Conservation (phyloP, 1,139 yeast species). For the Sugiyamaella pinicola region DNA sequence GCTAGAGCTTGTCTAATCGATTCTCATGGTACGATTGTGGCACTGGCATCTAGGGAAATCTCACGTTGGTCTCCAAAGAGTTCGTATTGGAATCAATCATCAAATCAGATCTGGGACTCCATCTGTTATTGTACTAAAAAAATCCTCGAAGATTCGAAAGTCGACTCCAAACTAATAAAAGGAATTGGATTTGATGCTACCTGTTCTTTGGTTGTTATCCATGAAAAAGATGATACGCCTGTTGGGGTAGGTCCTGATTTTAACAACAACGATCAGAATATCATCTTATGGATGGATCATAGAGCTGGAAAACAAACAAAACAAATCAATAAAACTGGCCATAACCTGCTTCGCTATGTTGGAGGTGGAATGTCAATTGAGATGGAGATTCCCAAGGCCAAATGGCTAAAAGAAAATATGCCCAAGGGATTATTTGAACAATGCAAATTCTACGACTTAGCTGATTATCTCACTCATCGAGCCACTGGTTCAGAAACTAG, state of each 20-base stretch:
- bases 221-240: conserved; percentile 66
- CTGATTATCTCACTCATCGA: conserved; percentile 86
- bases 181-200: conserved; percentile 98
- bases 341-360: conserved; percentile 80
- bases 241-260: conserved; percentile 94
- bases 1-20: conserved; percentile 94
- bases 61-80: conserved; percentile 54
- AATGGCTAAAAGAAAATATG: conserved; percentile 90
- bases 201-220: conserved; percentile 84
- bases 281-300: conserved; percentile 97
- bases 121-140: conserved; percentile 79
- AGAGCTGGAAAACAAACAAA: conserved; percentile 88
- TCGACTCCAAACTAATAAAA: conserved; percentile 63
- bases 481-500: conserved; percentile 88
- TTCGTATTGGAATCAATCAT: conserved; percentile 68
- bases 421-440: conserved; percentile 63
- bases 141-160: conserved; percentile 71
- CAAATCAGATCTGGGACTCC: conserved; percentile 91
- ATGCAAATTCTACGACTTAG: conserved; percentile 87
- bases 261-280: conserved; percentile 68
- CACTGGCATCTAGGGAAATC: conserved; percentile 78
- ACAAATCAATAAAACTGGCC: conserved; percentile 76
- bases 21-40: conserved; percentile 76
- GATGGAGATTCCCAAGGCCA: conserved; percentile 96
- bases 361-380: conserved; percentile 98